Conservation (phyloP, 1,284 basidiomycete genomes). For the Coniferiporia weirii region DNA sequence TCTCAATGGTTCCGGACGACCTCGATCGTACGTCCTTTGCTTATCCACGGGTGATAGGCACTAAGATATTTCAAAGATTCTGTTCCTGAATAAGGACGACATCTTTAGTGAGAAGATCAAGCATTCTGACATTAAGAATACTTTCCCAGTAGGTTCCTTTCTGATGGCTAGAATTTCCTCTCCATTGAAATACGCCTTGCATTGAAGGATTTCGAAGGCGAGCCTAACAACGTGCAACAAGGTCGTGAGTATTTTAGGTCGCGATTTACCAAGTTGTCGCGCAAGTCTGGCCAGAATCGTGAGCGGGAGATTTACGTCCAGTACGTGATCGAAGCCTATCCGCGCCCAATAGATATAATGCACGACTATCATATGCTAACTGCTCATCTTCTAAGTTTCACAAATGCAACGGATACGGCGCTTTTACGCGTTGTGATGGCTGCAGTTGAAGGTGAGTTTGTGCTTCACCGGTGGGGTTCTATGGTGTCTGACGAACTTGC, state of each 20-base stretch:
- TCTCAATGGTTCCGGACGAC: conserved; percentile 92
- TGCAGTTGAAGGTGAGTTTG: conserved; percentile 75
- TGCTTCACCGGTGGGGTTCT: conserved; percentile 3
- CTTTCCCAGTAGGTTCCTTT: conserved; percentile 68
- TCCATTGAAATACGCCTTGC: neutral
- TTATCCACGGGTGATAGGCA: conserved; percentile 6
- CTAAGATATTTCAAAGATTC: conserved; percentile 48
- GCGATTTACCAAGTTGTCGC: conserved; percentile 78
- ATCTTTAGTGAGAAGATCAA: conserved; percentile 81
- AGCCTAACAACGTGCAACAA: conserved; percentile 59
- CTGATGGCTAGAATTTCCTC: conserved; percentile 8
- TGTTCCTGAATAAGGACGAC: conserved; percentile 91
- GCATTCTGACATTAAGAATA: conserved; percentile 76
- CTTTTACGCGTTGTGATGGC: conserved; percentile 91
- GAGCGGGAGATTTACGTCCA: conserved; percentile 90
- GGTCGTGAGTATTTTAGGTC: conserved; percentile 89
- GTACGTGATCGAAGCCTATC: conserved; percentile 40
- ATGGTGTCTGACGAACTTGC: conserved; percentile 16
- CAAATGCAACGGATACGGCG: conserved; percentile 92
- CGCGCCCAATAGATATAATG: no score
- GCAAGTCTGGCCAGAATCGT: conserved; percentile 76
- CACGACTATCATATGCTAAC: neutral
- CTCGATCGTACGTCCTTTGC: conserved; percentile 62
- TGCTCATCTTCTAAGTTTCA: conserved; percentile 51
- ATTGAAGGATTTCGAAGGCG: conserved; percentile 70